Base-by-base conservation (phyloP, 75 land plant species). In the Picea glauca region DNA sequence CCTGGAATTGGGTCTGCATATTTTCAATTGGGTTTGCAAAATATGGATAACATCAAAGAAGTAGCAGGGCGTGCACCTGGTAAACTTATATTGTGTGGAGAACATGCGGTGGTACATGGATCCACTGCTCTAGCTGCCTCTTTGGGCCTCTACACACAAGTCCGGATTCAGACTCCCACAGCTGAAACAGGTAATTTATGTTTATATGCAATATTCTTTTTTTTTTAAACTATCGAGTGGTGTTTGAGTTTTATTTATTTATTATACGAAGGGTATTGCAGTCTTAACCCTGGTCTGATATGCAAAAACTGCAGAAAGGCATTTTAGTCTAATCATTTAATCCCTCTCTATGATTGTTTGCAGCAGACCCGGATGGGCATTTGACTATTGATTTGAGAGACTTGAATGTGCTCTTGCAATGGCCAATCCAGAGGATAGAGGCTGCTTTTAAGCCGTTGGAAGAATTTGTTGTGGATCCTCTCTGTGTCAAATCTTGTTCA, bases 81-180 rank as follows among this genome's bases (percentile, higher is more conserved):
- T 62, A 96, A 96, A 76, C 85, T 93, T 76, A 96, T 96, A 32
- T 83, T 96, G 9, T 58, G 89, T 75, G 98, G 98, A 13, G 98
- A 96, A 84, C 98, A 96, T 78, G 98, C 94, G n/a, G 96, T 96
- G 43, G 96, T 96, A 21, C 96, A 96, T 58, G 98, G 94, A 46
- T 88, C 91, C 40, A 77, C 94, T 2, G 96, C 94, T 56, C 87
- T 96, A 6, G 98, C 98, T 38, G 91, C 98, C 18, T 83, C 94
- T 70, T 83, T 93, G 58, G 91, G 88, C 66, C 92, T 91, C 80
- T 96, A 85, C 85, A 93, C 94, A 56, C 78, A 84, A 33, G 88
- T 81, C 21, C 66, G 74, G 67, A 72, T 90, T 62, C 82, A 82
- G 1, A 58, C 33, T 46, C 32, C 80, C 74, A n/a, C 74, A 70